phyloP scores from a whole-genome alignment of 1,139 yeast genomes.

The Candida sp. region DNA sequence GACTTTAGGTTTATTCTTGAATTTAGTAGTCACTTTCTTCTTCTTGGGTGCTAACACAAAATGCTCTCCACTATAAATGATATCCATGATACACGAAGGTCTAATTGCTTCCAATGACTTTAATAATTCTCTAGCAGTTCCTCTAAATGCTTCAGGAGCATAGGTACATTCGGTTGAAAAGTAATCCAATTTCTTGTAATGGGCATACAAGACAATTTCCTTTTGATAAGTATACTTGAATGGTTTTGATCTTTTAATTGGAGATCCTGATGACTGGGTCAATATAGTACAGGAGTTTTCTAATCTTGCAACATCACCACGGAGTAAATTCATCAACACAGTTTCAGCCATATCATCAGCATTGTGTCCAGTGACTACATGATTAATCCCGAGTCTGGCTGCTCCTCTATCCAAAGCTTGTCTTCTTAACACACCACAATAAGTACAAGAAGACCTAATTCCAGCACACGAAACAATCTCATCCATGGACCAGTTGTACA shows the following conservation, averaged over 20 bases:
- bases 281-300: constrained; percentile 89
- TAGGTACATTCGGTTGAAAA: constrained; percentile 97
- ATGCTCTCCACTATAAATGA: constrained; percentile 91
- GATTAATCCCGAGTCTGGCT: constrained; percentile 77
- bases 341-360: constrained; percentile 99
- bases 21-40: constrained; percentile 25
- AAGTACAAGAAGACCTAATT: constrained; percentile 90
- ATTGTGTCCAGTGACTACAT: constrained; percentile 97
- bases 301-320: constrained; percentile 95
- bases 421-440: constrained; percentile 95
- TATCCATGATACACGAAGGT: constrained; percentile 92
- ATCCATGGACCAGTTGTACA: constrained; percentile 97
- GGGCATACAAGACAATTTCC: constrained; percentile 97
- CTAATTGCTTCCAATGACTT: constrained; percentile 87
- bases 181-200: constrained; percentile 90
- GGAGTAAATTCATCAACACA: constrained; percentile 84
- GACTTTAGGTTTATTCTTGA: constrained; percentile 24
- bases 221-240: constrained; percentile 95
- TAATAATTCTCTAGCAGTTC: constrained; percentile 91
- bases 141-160: constrained; percentile 98
- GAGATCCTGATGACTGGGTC: constrained; percentile 77
- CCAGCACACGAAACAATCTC: constrained; percentile 96
- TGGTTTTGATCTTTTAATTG: constrained; percentile 89
- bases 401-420: constrained; percentile 98
- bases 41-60: constrained; percentile 63